phyloP scores from a whole-genome alignment of 805 yeast species.

The Blastobotrys robertii region DNA sequence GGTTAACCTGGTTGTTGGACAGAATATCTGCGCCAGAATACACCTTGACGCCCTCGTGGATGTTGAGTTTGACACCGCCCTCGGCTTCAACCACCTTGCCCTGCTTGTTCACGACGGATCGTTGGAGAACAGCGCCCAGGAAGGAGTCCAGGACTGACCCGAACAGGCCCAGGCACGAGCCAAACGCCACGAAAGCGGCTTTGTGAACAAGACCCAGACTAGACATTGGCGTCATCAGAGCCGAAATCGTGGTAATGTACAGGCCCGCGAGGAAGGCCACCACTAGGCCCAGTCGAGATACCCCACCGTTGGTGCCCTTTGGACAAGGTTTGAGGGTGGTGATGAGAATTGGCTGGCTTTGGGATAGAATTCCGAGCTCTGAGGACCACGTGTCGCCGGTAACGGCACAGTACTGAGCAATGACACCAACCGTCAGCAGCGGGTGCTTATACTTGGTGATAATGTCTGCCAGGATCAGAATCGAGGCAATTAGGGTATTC shows the following conservation, averaged over 20 bases:
- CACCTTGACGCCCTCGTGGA: slow-evolving; percentile 14
- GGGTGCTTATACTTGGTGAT: not conserved
- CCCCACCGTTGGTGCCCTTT: slow-evolving; percentile 40
- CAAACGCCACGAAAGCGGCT: slow-evolving; percentile 20
- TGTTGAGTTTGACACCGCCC: slow-evolving; percentile 17
- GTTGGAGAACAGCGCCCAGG: slow-evolving; percentile 34
- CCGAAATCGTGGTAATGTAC: slow-evolving; percentile 26
- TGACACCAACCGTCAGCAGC: slow-evolving; percentile 21
- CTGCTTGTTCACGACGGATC: slow-evolving; percentile 26
- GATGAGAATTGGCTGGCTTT: slow-evolving; percentile 30
- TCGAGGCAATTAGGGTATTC: slow-evolving; percentile 32
- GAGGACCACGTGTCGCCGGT: slow-evolving; percentile 41
- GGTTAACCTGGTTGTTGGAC: slow-evolving; percentile 34
- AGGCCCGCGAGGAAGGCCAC: slow-evolving; percentile 32
- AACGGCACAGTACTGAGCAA: slow-evolving; percentile 35
- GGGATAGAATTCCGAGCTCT: slow-evolving; percentile 36
- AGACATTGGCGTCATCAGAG: slow-evolving; percentile 18
- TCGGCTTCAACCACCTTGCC: slow-evolving; percentile 31
- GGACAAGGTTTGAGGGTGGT: slow-evolving; percentile 35
- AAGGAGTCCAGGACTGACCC: slow-evolving; percentile 35
- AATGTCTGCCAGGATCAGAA: slow-evolving; percentile 25
- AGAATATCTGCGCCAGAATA: slow-evolving; percentile 29
- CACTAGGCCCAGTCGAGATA: slow-evolving; percentile 29
- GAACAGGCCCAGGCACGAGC: slow-evolving; percentile 27
- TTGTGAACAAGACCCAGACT: slow-evolving; percentile 11